phyloP scores from a whole-genome alignment of 2,329 filamentous ascomycete genomes.

The Calonectria hawksworthii region DNA sequence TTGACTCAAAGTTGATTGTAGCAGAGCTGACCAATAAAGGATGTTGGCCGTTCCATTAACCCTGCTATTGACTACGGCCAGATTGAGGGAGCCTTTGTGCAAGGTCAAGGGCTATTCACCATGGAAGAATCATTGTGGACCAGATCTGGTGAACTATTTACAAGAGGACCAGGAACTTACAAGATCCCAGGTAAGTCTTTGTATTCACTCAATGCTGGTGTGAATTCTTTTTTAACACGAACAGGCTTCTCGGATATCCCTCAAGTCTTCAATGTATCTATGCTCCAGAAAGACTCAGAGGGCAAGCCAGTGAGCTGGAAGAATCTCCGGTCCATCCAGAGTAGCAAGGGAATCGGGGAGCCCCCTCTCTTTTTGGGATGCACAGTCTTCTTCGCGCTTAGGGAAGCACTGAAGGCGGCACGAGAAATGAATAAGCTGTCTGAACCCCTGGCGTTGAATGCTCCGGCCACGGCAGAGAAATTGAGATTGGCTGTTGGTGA shows the following conservation, averaged over 20 bases:
- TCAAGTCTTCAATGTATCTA: conserved; percentile 7
- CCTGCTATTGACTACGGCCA: conserved; percentile 72
- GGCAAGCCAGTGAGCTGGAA: conserved; percentile 18
- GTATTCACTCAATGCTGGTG: background rate
- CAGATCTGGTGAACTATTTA: conserved; percentile 19
- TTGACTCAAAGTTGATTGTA: background rate
- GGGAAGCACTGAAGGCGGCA: conserved; percentile 22
- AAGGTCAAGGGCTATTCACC: conserved; percentile 75
- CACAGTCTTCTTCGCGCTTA: conserved; percentile 21
- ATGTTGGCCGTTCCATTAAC: conserved; percentile 76
- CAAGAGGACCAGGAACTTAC: conserved; percentile 12
- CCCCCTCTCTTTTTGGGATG: conserved; percentile 9
- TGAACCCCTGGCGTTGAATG: background rate
- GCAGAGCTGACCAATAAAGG: background rate
- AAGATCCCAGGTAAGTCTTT: conserved; percentile 1
- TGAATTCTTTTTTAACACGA: background rate
- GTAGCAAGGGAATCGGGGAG: conserved; percentile 14
- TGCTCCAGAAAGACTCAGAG: conserved; percentile 4
- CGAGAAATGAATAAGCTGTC: conserved; percentile 20
- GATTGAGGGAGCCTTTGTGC: conserved; percentile 75
- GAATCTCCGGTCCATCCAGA: conserved; percentile 16
- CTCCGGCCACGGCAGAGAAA: conserved; percentile 3
- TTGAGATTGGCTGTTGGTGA: conserved; percentile 4
- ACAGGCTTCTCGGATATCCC: conserved; percentile 10
- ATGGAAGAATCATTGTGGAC: conserved; percentile 69